These are phyloP conservation scores for Microbotryomycetes sp. DNA, from an alignment of 1,284 basidiomycete species.

Conservation along the genomic window DNA sequence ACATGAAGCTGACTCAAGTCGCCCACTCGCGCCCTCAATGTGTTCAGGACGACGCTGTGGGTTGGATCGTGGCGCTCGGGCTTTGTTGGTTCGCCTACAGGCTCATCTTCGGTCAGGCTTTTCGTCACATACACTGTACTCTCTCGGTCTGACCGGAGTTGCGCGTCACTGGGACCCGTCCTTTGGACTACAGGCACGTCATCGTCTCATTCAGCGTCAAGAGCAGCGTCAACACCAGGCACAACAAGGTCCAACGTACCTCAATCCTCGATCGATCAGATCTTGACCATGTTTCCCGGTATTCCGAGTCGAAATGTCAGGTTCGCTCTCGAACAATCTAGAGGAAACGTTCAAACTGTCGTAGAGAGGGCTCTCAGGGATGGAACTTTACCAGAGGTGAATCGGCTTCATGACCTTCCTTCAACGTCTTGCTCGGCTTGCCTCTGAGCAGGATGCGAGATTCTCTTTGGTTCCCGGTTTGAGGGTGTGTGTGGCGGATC, in stretches of 20 bases:
- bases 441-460: too few species aligned
- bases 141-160: not conserved
- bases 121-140: too few species aligned
- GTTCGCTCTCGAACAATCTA: constrained; percentile 20
- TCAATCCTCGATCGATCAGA: constrained; percentile 7
- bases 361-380: constrained; percentile 19
- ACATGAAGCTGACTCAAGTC: not conserved
- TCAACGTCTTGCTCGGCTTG: too few species aligned
- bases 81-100: constrained; percentile 14
- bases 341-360: constrained; percentile 18
- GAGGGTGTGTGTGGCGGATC: too few species aligned
- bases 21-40: not conserved
- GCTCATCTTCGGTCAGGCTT: constrained; percentile 15
- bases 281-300: constrained; percentile 10
- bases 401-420: not conserved
- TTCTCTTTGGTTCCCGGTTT: too few species aligned
- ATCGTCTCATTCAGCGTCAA: not conserved
- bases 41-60: constrained; percentile 16
- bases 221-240: not conserved
- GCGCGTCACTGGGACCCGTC: not conserved
- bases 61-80: constrained; percentile 16
- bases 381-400: constrained; percentile 19
- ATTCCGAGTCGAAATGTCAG: not conserved
- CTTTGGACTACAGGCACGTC: not conserved
- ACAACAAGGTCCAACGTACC: not conserved